Conservation (phyloP, 208 protist species). For the Wallacemonas collosoma region DNA sequence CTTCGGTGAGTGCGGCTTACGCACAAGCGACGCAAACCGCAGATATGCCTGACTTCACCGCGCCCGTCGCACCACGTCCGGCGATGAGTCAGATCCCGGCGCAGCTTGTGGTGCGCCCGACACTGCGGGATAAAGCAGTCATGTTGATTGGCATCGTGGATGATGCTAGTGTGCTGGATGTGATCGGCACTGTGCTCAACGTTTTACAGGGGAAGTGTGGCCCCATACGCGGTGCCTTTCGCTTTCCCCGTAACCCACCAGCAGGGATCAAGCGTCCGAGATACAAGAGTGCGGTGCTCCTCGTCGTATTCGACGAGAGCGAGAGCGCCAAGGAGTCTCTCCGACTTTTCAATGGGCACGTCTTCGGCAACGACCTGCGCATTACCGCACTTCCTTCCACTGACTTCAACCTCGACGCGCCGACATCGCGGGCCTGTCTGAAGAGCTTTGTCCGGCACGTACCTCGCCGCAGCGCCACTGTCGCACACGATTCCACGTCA, state of each 20-base stretch:
- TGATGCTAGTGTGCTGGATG: not conserved
- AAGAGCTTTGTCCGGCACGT: slow-evolving; percentile 8
- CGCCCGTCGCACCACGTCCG: not conserved
- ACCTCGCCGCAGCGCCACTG: not conserved
- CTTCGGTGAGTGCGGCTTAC: not conserved
- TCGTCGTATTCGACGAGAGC: slow-evolving; percentile 7
- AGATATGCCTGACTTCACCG: not conserved
- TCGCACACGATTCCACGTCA: not conserved
- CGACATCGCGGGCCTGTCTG: slow-evolving; percentile 15
- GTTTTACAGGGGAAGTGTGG: slow-evolving; percentile 13
- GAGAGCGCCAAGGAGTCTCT: slow-evolving; percentile 13
- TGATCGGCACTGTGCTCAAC: slow-evolving; percentile 16
- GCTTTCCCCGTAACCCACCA: slow-evolving; percentile 20
- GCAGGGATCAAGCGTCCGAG: slow-evolving; percentile 11
- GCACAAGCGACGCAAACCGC: not conserved
- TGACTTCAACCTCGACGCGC: slow-evolving; percentile 11
- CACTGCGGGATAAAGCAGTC: slow-evolving; percentile 3
- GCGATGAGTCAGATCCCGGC: not conserved
- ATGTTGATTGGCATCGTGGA: slow-evolving; percentile 20
- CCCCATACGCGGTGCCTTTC: slow-evolving; percentile 15
- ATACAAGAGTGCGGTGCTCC: slow-evolving; percentile 20
- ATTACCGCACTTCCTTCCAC: slow-evolving; percentile 6
- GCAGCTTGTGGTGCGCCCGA: slow-evolving; percentile 7
- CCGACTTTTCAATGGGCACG: slow-evolving; percentile 3
- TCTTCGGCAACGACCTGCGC: slow-evolving; percentile 5